Percentiles rank a stretch among this genome's conserved stretches.
Evolutionary conservation across 1,139 yeast species (phyloP).

Genomic region (Eremothecium gossypii): DNA sequence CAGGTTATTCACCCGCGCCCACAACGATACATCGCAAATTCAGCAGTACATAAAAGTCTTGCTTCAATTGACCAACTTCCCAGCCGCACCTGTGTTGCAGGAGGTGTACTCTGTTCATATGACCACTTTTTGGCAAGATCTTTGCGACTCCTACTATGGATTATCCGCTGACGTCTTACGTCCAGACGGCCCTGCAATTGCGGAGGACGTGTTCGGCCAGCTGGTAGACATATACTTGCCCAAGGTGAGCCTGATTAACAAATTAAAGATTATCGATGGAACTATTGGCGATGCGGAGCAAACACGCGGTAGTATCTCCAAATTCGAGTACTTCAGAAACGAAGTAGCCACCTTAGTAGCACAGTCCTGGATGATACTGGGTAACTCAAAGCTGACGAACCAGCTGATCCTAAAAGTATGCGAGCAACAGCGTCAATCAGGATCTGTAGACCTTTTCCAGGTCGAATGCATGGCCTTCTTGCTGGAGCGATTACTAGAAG

Average conservation of each 20-base stretch:
- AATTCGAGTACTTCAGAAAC: conserved; percentile 57
- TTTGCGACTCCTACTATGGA: conserved; percentile 46
- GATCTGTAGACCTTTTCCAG: conserved; percentile 34
- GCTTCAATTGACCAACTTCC: conserved; percentile 48
- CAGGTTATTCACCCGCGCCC: conserved; percentile 35
- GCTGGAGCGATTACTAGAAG: conserved; percentile 39
- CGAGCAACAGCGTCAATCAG: conserved; percentile 8
- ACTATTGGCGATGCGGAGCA: conserved; percentile 28
- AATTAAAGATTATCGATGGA: conserved; percentile 25
- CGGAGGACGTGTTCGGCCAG: conserved; percentile 27
- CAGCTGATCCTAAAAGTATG: conserved; percentile 38
- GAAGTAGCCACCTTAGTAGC: conserved; percentile 74
- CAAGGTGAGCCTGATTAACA: conserved; percentile 24
- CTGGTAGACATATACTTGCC: conserved; percentile 28
- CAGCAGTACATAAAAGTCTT: conserved; percentile 42
- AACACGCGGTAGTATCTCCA: conserved; percentile 26
- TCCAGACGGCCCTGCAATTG: conserved; percentile 21
- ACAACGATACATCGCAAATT: conserved; percentile 9
- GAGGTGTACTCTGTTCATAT: conserved; percentile 62
- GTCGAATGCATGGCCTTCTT: conserved; percentile 66
- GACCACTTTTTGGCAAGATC: conserved; percentile 71
- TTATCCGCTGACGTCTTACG: conserved; percentile 20
- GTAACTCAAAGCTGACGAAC: conserved; percentile 44
- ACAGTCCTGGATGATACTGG: conserved; percentile 55
- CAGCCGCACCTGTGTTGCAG: conserved; percentile 54